These are phyloP conservation scores for Xylaria acuta DNA, from an alignment of 495 filamentous ascomycete genomes.

Conservation along the genomic window DNA sequence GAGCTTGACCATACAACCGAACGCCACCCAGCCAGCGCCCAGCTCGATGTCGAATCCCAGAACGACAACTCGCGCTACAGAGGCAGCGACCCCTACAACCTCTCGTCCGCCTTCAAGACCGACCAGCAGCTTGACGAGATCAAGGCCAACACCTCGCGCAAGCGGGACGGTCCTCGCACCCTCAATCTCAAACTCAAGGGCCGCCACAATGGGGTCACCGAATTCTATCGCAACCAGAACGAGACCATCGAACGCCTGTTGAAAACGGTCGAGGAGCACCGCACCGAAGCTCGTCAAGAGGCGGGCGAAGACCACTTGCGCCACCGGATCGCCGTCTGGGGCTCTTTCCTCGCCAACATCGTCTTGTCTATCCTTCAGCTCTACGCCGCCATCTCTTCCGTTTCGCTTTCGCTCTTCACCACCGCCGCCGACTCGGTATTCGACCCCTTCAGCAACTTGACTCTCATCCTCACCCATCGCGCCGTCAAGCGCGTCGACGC, in stretches of 20 bases:
- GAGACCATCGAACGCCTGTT: conserved; percentile 90
- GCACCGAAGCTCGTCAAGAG: conserved; percentile 77
- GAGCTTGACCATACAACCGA: conserved; percentile 46
- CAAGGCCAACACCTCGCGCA: conserved; percentile 80
- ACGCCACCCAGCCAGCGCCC: conserved; percentile 44
- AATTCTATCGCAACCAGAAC: conserved; percentile 92
- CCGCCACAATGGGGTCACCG: conserved; percentile 67
- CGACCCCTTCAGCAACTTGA: conserved; percentile 90
- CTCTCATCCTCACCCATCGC: conserved; percentile 84
- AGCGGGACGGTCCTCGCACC: conserved; percentile 58
- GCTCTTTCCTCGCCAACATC: conserved; percentile 87
- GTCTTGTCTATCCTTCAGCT: conserved; percentile 79
- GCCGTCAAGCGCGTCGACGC: conserved; percentile 89
- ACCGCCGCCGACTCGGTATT: conserved; percentile 98
- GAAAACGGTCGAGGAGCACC: conserved; percentile 91
- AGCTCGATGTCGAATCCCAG: conserved; percentile 70
- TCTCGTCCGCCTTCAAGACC: conserved; percentile 80
- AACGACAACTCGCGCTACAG: conserved; percentile 49
- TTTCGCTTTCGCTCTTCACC: conserved; percentile 92
- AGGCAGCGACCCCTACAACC: conserved; percentile 79
- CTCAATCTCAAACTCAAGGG: conserved; percentile 40
- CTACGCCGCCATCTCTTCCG: conserved; percentile 85
- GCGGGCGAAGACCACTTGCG: conserved; percentile 81
- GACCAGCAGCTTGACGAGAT: conserved; percentile 79
- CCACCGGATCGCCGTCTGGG: conserved; percentile 87